Evolutionary conservation across 306 rosid species (phyloP).

Genomic region (Urtica urens): DNA sequence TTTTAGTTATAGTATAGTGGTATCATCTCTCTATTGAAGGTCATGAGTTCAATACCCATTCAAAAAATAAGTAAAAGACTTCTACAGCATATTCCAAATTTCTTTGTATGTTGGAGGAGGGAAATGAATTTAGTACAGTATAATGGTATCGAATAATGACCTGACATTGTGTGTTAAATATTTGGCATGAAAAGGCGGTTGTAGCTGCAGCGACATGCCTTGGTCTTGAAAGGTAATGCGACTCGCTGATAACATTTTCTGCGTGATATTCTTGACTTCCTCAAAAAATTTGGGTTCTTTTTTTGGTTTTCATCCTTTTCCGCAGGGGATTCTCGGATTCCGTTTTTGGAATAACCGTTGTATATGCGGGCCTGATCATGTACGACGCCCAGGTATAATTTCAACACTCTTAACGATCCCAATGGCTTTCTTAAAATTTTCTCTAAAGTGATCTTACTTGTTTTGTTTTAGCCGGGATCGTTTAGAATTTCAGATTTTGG

Average conservation of each 20-base stretch:
- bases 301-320: conserved; percentile 6
- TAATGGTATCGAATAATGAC: conserved; percentile 15
- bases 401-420: no score
- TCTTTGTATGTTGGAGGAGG: neutral
- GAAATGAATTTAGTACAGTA: neutral
- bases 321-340: conserved; percentile 87
- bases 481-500: no score
- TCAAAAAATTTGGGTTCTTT: neutral
- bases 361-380: conserved; percentile 88
- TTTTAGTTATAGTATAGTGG: no score
- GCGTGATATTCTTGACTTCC: neutral
- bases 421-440: no score
- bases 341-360: conserved; percentile 61
- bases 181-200: conserved; percentile 49
- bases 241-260: conserved; percentile 4
- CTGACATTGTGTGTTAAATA: conserved; percentile 20
- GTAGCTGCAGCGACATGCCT: conserved; percentile 72
- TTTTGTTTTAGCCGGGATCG: no score
- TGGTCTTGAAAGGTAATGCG: conserved; percentile 68
- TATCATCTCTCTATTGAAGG: no score
- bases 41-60: no score
- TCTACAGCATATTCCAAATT: neutral
- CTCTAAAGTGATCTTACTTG: no score
- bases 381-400: conserved; percentile 92
- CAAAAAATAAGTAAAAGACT: neutral